A percentile compares a stretch with the other conserved stretches of the same genome.
Evolutionary conservation across 768 basidiomycete species (phyloP).

Genomic region (Mycena vitilis): DNA sequence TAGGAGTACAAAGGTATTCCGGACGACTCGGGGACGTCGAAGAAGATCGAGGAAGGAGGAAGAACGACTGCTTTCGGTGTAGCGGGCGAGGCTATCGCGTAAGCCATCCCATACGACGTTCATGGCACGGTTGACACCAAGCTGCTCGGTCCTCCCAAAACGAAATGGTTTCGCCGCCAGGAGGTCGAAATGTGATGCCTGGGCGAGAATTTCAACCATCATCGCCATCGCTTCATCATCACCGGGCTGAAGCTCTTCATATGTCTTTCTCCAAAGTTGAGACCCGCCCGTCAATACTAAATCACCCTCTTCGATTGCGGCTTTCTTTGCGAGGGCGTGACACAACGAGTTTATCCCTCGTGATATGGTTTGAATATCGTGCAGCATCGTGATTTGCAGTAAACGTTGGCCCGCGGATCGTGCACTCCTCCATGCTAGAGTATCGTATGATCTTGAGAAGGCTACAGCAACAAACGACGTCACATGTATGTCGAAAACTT

Average conservation of each 20-base stretch:
- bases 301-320: conserved; percentile 15
- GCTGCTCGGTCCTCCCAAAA: conserved; percentile 16
- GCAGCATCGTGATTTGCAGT: conserved; percentile 38
- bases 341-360: conserved; percentile 28
- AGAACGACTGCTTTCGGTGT: conserved; percentile 71
- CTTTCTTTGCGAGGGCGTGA: conserved; percentile 29
- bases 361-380: conserved; percentile 26
- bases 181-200: conserved; percentile 73
- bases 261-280: conserved; percentile 77
- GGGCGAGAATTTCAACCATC: conserved; percentile 68
- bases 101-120: conserved; percentile 70
- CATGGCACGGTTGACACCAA: conserved; percentile 71
- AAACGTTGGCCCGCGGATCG: conserved; percentile 50
- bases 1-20: conserved; percentile 73
- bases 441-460: conserved; percentile 47
- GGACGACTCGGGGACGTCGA: conserved; percentile 63
- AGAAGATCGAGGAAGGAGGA: conserved; percentile 67
- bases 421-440: conserved; percentile 49
- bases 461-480: conserved; percentile 52
- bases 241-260: conserved; percentile 64
- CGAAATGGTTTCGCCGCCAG: conserved; percentile 66
- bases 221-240: conserved; percentile 71
- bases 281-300: conserved; percentile 19
- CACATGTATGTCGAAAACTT: conserved; percentile 54
- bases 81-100: conserved; percentile 67